Base-by-base conservation (phyloP, 2,329 filamentous ascomycete genomes). In the Cercospora sojina region DNA sequence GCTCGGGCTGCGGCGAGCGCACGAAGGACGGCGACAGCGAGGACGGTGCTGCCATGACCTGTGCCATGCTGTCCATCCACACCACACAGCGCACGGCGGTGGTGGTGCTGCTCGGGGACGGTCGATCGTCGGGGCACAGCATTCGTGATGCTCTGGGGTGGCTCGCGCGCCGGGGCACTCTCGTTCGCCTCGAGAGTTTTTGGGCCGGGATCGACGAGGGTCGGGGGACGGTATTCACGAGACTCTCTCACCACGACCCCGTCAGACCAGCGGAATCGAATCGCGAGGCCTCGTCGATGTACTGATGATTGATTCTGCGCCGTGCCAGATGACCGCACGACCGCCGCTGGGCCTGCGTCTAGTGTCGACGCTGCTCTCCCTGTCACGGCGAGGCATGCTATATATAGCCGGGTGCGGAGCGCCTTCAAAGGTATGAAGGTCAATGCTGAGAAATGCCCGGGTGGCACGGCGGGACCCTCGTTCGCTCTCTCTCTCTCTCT, bases 31-130 rank as follows among this genome's bases (percentile, higher is more conserved):
- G 49, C 56, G 65, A 64, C n/a, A 64, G 63, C 27, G 59, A 65
- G 41, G 43, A 55, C 12, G 41, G 65, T 35, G 59, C 56, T 31
- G 65, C 61, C 41, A 70, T 49, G 41, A 71, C 69, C 53, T 71
- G 67, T 29, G 70, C 66, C 70, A 72, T 72, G 57, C 16, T 64
- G 59, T 29, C 56, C 57, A 27, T 29, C 56, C 57, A 27, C 35
- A 25, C 35, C 43, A 27, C 58, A 23, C 18, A 12, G 59, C 47
- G 49, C 59, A 43, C 32, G 35, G 57, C 20, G 32, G 9, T 16
- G 20, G 57, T 41, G n/a, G 56, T 41, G 23, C 20, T 60, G 35
- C 35, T 16, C 13, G 7, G 35, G 35, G 35, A n/a, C 3, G 23
- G 23, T 56, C 53, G 53, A 56, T 35, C 53, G 53, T 18, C 27